A percentile compares a stretch with the other conserved stretches of the same genome.
These are phyloP conservation scores for Phyllosticta ampelicida DNA, from an alignment of 2,329 filamentous ascomycete genomes.

Conservation along the genomic window DNA sequence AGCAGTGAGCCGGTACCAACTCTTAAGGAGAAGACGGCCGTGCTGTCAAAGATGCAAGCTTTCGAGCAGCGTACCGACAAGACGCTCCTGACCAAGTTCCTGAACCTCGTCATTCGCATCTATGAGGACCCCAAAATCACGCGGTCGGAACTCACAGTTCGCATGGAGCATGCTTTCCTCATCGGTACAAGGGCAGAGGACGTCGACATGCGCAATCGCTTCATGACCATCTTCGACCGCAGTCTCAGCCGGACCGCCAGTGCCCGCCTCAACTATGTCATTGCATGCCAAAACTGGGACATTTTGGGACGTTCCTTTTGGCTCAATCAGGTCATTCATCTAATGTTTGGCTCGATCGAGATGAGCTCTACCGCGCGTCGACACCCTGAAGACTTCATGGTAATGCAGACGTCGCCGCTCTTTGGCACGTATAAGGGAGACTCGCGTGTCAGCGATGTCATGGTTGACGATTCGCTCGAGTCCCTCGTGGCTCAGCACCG, in stretches of 20 bases:
- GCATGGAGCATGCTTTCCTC: conserved; percentile 96
- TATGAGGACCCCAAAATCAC: conserved; percentile 97
- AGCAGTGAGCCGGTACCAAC: conserved; percentile 94
- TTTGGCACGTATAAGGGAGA: conserved; percentile 68
- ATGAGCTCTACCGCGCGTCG: conserved; percentile 69
- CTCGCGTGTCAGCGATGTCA: conserved; percentile 47
- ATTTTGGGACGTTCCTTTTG: conserved; percentile 91
- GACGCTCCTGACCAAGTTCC: conserved; percentile 80
- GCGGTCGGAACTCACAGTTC: conserved; percentile 86
- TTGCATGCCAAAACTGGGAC: conserved; percentile 94
- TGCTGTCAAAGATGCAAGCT: conserved; percentile 96
- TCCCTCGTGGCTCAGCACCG: conserved; percentile 65
- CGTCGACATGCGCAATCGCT: conserved; percentile 92
- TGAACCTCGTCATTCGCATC: conserved; percentile 92
- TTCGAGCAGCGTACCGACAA: conserved; percentile 80
- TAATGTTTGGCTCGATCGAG: conserved; percentile 85
- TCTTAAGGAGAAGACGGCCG: conserved; percentile 96
- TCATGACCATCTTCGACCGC: conserved; percentile 92
- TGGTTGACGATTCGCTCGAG: conserved; percentile 76
- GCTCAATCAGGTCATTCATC: conserved; percentile 87
- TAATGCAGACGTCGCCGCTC: conserved; percentile 61
- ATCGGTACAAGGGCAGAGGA: conserved; percentile 89
- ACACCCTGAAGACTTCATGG: conserved; percentile 72
- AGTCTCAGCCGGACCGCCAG: conserved; percentile 88
- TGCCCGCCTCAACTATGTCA: conserved; percentile 77